phyloP scores from a whole-genome alignment of 2,329 filamentous ascomycete species.

The Didymellaceae sp. region DNA sequence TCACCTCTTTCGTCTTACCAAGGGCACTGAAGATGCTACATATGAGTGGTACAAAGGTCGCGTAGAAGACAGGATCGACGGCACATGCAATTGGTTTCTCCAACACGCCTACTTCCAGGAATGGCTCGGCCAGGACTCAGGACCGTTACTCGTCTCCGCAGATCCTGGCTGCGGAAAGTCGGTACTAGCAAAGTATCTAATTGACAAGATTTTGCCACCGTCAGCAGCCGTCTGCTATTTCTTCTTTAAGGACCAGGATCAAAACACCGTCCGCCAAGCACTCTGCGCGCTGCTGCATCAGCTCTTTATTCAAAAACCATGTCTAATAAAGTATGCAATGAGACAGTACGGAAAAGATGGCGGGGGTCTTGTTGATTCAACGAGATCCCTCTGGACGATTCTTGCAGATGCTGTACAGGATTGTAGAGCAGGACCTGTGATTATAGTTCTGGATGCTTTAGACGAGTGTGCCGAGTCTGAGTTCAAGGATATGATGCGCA shows the following conservation, averaged over 20 bases:
- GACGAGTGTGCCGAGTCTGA: slow-evolving; percentile 28
- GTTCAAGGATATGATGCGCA: slow-evolving; percentile 22
- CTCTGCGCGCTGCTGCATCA: slow-evolving; percentile 32
- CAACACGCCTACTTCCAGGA: slow-evolving; percentile 24
- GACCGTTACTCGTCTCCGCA: slow-evolving; percentile 28
- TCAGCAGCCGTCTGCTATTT: slow-evolving; percentile 29
- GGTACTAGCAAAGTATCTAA: slow-evolving; percentile 27
- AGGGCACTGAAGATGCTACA: slow-evolving; percentile 22
- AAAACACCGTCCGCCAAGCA: slow-evolving; percentile 25
- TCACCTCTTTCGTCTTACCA: slow-evolving; percentile 30
- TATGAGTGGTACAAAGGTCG: slow-evolving; percentile 33
- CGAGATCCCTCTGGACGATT: slow-evolving; percentile 25
- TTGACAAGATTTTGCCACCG: slow-evolving; percentile 23
- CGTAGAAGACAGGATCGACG: slow-evolving; percentile 25
- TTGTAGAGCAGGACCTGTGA: slow-evolving; percentile 19
- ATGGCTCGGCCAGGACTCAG: slow-evolving; percentile 24
- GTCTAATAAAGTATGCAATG: slow-evolving; percentile 24
- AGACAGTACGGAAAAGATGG: slow-evolving; percentile 22
- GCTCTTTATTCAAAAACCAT: slow-evolving; percentile 25
- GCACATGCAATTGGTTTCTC: slow-evolving; percentile 30
- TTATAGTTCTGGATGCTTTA: slow-evolving; percentile 26
- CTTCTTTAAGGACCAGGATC: slow-evolving; percentile 32
- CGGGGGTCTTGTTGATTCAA: slow-evolving; percentile 22
- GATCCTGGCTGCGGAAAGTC: slow-evolving; percentile 34
- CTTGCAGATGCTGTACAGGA: slow-evolving; percentile 21